A percentile compares a stretch with the other conserved stretches of the same genome.
phyloP scores from a whole-genome alignment of 2,329 filamentous ascomycete species.

The Neurospora sp. region DNA sequence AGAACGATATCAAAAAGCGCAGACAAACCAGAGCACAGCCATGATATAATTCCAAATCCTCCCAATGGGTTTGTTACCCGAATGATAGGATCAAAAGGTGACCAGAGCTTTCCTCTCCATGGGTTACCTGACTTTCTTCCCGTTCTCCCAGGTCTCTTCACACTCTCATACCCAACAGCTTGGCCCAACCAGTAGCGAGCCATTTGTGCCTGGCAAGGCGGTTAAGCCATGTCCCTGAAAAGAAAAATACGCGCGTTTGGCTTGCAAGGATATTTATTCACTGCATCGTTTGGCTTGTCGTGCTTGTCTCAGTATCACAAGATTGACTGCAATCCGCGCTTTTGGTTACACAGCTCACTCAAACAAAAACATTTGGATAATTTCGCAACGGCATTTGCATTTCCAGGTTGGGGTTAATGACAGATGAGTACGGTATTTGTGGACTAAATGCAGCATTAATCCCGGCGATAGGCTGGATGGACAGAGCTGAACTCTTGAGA shows the following conservation, averaged over 20 bases:
- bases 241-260: background rate
- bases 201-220: background rate
- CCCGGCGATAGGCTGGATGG: background rate
- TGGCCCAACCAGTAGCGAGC: background rate
- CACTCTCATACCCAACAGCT: background rate
- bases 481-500: background rate
- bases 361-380: background rate
- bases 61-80: background rate
- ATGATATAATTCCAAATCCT: background rate
- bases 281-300: background rate
- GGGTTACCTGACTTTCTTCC: background rate
- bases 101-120: background rate
- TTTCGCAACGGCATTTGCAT: background rate
- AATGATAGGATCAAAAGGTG: background rate
- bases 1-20: background rate
- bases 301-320: background rate
- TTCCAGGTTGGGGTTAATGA: background rate
- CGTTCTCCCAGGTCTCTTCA: background rate
- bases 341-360: background rate
- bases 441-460: background rate
- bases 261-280: background rate
- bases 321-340: background rate
- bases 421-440: background rate
- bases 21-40: background rate
- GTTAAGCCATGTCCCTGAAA: background rate